phyloP scores from a whole-genome alignment of 2,329 filamentous ascomycete genomes.

The Neofusicoccum laricinum region DNA sequence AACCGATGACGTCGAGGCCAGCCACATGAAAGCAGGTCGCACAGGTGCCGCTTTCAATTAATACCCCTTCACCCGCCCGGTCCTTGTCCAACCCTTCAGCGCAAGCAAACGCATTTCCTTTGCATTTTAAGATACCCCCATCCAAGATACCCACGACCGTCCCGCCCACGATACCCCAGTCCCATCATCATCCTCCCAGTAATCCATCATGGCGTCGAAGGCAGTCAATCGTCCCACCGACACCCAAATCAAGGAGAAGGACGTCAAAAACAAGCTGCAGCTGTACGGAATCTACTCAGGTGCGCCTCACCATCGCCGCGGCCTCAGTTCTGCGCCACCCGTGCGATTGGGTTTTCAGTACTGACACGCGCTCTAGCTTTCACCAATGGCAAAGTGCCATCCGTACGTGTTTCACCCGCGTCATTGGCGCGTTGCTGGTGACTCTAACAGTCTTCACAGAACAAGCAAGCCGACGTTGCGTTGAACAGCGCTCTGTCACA shows the following conservation, averaged over 20 bases:
- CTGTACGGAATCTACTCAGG: conserved; percentile 82
- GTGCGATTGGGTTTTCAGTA: not conserved
- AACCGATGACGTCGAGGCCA: conserved; percentile 6
- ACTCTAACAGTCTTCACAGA: conserved; percentile 49
- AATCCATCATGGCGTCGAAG: conserved; percentile 4
- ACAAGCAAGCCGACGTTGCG: conserved; percentile 93
- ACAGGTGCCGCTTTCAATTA: not conserved
- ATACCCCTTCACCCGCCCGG: conserved; percentile 9
- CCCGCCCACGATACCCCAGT: not conserved
- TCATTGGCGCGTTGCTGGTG: not conserved
- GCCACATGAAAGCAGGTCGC: conserved; percentile 12
- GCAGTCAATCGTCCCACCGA: conserved; percentile 72
- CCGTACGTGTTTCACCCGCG: conserved; percentile 54
- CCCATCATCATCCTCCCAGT: not conserved
- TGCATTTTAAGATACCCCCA: conserved; percentile 17
- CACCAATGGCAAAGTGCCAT: conserved; percentile 83
- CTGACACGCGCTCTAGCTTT: conserved; percentile 58
- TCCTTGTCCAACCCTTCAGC: not conserved
- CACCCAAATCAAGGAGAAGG: conserved; percentile 70
- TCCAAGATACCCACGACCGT: not conserved
- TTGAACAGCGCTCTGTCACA: conserved; percentile 83
- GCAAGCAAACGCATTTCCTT: not conserved
- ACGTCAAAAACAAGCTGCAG: conserved; percentile 92
- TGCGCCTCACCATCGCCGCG: conserved; percentile 35
- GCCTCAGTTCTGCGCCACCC: not conserved